Evolutionary conservation across 2,329 filamentous ascomycete species (phyloP).

Genomic region (Furcasterigmium furcatum): DNA sequence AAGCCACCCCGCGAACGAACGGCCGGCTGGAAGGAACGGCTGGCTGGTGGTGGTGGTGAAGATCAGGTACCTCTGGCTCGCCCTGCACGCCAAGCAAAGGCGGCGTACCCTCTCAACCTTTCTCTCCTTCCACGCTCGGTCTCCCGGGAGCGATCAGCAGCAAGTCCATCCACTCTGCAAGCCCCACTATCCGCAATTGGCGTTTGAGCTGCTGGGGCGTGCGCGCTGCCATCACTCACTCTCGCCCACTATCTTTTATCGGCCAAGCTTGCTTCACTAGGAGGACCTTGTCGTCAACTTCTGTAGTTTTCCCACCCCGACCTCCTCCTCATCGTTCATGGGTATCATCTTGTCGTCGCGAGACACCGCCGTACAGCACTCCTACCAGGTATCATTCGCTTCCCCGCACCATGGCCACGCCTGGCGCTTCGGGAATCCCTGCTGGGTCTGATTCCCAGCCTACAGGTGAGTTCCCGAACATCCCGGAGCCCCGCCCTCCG

Average conservation of each 20-base stretch:
- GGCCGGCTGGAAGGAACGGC: too few species aligned
- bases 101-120: too few species aligned
- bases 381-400: neutral
- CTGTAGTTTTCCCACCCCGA: neutral
- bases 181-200: constrained; percentile 14
- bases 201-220: constrained; percentile 1
- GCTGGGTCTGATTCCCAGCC: neutral
- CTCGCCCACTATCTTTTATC: constrained; percentile 5
- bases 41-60: too few species aligned
- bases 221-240: too few species aligned
- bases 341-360: neutral
- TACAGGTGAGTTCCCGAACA: constrained; percentile 1
- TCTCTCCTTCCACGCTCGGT: too few species aligned
- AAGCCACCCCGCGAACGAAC: too few species aligned
- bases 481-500: constrained; percentile 1
- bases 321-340: neutral
- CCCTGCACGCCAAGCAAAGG: too few species aligned
- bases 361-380: neutral
- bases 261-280: neutral
- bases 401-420: neutral
- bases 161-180: neutral
- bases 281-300: neutral
- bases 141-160: too few species aligned
- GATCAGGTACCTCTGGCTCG: too few species aligned
- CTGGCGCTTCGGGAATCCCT: neutral